Evolutionary conservation across 345 rosid species (phyloP).

Genomic region (Adansonia digitata): DNA sequence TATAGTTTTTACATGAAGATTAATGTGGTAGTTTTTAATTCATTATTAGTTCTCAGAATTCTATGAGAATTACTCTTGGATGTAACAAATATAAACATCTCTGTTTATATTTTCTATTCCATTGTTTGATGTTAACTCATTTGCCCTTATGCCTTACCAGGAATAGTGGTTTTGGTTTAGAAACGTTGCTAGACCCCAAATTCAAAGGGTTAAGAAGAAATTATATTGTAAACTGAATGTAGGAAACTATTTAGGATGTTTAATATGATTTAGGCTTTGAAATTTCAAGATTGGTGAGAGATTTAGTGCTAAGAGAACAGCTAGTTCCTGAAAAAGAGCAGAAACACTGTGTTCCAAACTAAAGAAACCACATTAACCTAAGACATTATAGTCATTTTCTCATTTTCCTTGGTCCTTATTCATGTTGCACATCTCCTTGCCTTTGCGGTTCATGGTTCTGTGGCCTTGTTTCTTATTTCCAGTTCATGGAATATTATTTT

Average conservation of each 20-base stretch:
- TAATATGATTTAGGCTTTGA: background rate
- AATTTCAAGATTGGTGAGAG: background rate
- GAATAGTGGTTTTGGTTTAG: background rate
- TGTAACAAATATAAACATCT: background rate
- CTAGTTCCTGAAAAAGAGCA: background rate
- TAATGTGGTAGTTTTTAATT: background rate
- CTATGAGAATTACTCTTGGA: background rate
- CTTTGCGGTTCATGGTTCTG: background rate
- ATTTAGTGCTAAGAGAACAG: background rate
- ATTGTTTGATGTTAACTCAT: background rate
- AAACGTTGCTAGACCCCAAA: background rate
- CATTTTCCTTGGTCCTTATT: background rate
- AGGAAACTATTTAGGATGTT: background rate
- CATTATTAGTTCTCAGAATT: background rate
- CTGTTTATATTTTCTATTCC: background rate
- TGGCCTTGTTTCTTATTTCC: background rate
- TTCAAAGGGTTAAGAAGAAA: background rate
- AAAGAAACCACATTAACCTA: background rate
- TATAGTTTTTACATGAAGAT: background rate
- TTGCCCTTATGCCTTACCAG: background rate
- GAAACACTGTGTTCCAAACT: background rate
- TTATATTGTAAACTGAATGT: background rate
- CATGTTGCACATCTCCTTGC: background rate
- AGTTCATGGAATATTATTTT: background rate
- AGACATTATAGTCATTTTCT: background rate